Conservation (phyloP, 164 flowering plant species). For the Litsea cubeba region DNA sequence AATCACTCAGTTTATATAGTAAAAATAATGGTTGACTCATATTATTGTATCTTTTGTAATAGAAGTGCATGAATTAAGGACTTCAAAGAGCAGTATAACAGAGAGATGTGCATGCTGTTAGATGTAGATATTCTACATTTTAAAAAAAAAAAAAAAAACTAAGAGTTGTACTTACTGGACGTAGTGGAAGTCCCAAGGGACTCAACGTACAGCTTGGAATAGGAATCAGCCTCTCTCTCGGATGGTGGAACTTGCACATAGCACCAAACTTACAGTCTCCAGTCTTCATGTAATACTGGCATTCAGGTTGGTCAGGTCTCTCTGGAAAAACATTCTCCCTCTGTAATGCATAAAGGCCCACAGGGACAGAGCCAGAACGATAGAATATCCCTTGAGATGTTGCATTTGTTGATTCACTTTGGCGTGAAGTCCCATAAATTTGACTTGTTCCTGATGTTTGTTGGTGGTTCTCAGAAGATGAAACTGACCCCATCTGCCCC, state of each 20-base stretch:
- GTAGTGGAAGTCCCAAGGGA: conserved; percentile 85
- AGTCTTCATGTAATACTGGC: conserved; percentile 98
- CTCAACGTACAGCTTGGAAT: conserved; percentile 82
- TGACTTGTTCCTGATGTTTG: conserved; percentile 49
- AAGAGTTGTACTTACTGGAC: conserved; percentile 55
- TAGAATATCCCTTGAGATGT: conserved; percentile 52
- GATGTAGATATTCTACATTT: not conserved
- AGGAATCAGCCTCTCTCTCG: conserved; percentile 74
- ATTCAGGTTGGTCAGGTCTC: conserved; percentile 95
- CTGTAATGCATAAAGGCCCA: conserved; percentile 70
- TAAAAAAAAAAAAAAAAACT: not conserved
- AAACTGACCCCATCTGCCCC: conserved; percentile 73
- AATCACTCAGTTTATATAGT: no score
- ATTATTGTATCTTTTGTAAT: no score
- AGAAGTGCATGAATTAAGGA: no score
- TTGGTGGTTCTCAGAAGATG: conserved; percentile 66
- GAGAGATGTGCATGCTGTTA: no score
- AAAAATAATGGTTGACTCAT: no score
- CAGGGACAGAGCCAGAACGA: conserved; percentile 54
- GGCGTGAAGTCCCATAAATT: conserved; percentile 49
- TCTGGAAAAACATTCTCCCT: conserved; percentile 88
- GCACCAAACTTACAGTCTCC: conserved; percentile 98
- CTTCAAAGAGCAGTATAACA: no score
- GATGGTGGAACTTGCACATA: conserved; percentile 90
- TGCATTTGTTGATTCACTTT: conserved; percentile 40